Conservation (phyloP, 23 red algal genomes). For the Gracilaria domingensis region DNA sequence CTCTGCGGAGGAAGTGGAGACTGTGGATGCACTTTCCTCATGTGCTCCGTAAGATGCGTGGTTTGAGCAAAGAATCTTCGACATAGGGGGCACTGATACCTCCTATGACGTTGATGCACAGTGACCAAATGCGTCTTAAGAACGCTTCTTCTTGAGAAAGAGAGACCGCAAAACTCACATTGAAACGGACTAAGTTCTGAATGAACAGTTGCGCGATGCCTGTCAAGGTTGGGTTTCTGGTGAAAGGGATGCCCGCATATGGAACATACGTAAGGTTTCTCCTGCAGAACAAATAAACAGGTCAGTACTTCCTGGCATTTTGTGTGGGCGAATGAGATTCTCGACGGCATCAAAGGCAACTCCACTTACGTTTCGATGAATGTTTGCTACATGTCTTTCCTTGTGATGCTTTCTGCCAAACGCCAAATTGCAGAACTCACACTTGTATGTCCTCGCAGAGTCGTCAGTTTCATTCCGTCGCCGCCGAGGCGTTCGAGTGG, state of each 20-base stretch:
- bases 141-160: conserved; percentile 64
- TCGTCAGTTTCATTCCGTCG: conserved; percentile 44
- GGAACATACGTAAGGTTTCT: conserved; percentile 67
- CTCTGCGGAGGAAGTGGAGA: not conserved
- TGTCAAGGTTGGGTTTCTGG: conserved; percentile 75
- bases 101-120: conserved; percentile 19
- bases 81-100: conserved; percentile 56
- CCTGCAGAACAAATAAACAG: conserved; percentile 6
- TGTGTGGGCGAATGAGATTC: too few relatives aligned
- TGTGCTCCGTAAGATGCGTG: conserved; percentile 39
- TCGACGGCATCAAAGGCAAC: too few relatives aligned
- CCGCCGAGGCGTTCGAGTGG: conserved; percentile 4
- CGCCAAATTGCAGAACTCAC: conserved; percentile 49
- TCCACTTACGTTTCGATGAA: conserved; percentile 72
- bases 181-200: conserved; percentile 55
- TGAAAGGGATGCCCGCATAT: conserved; percentile 74
- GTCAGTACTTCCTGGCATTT: too few relatives aligned
- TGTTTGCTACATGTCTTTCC: conserved; percentile 75
- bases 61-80: conserved; percentile 27
- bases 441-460: conserved; percentile 45
- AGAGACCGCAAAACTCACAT: conserved; percentile 60
- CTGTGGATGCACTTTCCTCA: conserved; percentile 21
- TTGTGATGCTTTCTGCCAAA: conserved; percentile 79
- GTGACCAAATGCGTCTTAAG: conserved; percentile 52
- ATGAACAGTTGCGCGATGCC: conserved; percentile 75